These are phyloP conservation scores for Pseudopyricularia cyperi DNA, from an alignment of 2,329 filamentous ascomycete genomes.

Conservation along the genomic window DNA sequence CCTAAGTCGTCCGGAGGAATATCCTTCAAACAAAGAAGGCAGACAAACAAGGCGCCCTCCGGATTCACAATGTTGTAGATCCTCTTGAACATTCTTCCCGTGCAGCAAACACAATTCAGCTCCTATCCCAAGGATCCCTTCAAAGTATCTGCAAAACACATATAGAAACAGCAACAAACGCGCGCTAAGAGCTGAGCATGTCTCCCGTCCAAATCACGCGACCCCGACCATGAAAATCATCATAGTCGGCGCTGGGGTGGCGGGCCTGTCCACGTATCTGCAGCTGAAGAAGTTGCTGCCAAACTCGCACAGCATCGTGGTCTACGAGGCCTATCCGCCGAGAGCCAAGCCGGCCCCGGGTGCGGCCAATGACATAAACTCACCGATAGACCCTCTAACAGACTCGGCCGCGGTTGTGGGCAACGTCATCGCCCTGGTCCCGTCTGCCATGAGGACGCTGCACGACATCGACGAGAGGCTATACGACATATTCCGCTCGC, in stretches of 20 bases:
- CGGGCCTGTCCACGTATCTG: conserved; percentile 5
- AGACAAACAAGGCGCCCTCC: too few species aligned
- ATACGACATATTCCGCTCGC: neutral
- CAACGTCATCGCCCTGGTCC: neutral
- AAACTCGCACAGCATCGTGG: neutral
- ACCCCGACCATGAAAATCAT: conserved; percentile 6
- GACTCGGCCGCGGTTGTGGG: neutral
- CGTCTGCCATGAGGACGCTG: neutral
- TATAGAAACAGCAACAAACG: too few species aligned
- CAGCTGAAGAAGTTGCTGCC: neutral
- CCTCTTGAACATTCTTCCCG: too few species aligned
- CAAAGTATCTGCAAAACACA: too few species aligned
- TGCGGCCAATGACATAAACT: neutral
- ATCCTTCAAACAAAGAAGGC: too few species aligned
- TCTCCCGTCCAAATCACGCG: too few species aligned
- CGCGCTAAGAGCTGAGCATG: too few species aligned
- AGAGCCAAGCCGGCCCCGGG: neutral
- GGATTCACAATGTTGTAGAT: too few species aligned
- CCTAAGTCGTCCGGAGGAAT: too few species aligned
- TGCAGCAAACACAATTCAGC: too few species aligned
- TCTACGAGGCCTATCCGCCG: neutral
- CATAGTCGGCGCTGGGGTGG: conserved; percentile 6
- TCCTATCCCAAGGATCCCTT: too few species aligned
- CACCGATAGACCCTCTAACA: neutral
- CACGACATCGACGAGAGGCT: neutral